Evolutionary conservation across 2,329 filamentous ascomycete genomes (phyloP), one percentile per base, ranked within the genome.

Genomic region (Cyclaneusma minus): DNA sequence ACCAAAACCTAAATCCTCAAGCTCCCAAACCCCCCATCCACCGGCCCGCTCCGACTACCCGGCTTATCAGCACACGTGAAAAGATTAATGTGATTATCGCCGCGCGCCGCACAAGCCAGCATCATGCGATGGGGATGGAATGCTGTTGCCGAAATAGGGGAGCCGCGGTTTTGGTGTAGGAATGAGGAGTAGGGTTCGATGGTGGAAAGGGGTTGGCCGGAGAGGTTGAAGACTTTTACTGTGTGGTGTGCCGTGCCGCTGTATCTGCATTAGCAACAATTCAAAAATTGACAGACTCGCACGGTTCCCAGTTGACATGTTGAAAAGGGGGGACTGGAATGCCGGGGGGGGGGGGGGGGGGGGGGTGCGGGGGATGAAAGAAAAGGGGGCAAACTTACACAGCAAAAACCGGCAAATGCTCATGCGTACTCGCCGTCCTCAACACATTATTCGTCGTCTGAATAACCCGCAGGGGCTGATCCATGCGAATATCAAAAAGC

Each of bases 51-150:
- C n/a, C n/a, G n/a, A n/a, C n/a, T n/a, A 12, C 28, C 38, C 28
- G 48, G 51, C 36, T 57, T 54, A 28, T 62, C 61, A 33, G 70
- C 65, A 51, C 78, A 84, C 16, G 69, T 73, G 44, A 87, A 91
- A 15, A 95, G 62, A 48, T 92, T 94, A 44, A 98, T 74, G 48
- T 94, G 81, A 33, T 85, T 71, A 47, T 94, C 85, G 29, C 84
- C 81, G 22, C 82, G 64, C 4, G 84, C 81, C 2, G 85, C 80
- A 42, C 80, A 89, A 18, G 83, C 85, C 34, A 98, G 64, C 51
- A 94, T 75, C 55, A 92, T 85, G 27, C 79, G 72, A 51, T 98
- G 89, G 1, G 89, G 89, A 53, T 98, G 89, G 60, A 95, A 98
- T 0, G 85, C 79, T 6, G 87, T 93, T 18, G 80, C 69, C 3